Percentiles rank a stretch among this genome's conserved stretches.
Evolutionary conservation across 768 basidiomycete species (phyloP).

Genomic region (Tephrocybe sp.): DNA sequence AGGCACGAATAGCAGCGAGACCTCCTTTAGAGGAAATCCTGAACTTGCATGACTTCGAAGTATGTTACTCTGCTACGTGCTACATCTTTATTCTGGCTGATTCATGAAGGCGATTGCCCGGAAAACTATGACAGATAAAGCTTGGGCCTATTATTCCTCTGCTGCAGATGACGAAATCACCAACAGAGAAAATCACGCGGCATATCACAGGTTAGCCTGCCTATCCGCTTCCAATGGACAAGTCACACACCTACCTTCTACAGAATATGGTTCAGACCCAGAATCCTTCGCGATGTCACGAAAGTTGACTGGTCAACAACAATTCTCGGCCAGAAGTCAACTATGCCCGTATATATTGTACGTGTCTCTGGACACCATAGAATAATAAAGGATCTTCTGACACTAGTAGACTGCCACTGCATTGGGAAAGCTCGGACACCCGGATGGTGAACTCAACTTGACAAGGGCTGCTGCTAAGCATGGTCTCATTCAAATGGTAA

Average conservation of each 20-base stretch:
- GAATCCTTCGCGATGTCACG: slow-evolving; percentile 81
- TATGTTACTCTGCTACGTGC: slow-evolving; percentile 23
- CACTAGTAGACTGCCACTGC: slow-evolving; percentile 67
- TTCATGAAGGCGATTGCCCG: slow-evolving; percentile 73
- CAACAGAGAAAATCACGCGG: slow-evolving; percentile 83
- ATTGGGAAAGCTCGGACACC: slow-evolving; percentile 92
- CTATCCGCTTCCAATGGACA: no score
- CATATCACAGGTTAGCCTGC: slow-evolving; percentile 74
- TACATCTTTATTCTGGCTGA: slow-evolving; percentile 4
- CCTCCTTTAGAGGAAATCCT: slow-evolving; percentile 80
- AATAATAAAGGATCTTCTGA: not conserved
- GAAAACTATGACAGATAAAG: slow-evolving; percentile 78
- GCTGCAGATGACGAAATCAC: slow-evolving; percentile 96
- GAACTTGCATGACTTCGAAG: slow-evolving; percentile 95
- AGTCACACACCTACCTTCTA: not conserved
- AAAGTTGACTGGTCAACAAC: slow-evolving; percentile 83
- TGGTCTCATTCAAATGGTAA: slow-evolving; percentile 51
- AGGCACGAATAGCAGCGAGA: slow-evolving; percentile 57
- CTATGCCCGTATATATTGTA: slow-evolving; percentile 83
- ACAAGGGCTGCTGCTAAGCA: slow-evolving; percentile 88
- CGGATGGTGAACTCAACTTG: slow-evolving; percentile 90
- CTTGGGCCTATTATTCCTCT: slow-evolving; percentile 98
- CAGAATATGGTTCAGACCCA: slow-evolving; percentile 90
- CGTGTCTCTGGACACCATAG: slow-evolving; percentile 16
- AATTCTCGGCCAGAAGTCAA: slow-evolving; percentile 74